Base-by-base conservation (phyloP, 768 basidiomycete species). In the Lactarius akahatsu region DNA sequence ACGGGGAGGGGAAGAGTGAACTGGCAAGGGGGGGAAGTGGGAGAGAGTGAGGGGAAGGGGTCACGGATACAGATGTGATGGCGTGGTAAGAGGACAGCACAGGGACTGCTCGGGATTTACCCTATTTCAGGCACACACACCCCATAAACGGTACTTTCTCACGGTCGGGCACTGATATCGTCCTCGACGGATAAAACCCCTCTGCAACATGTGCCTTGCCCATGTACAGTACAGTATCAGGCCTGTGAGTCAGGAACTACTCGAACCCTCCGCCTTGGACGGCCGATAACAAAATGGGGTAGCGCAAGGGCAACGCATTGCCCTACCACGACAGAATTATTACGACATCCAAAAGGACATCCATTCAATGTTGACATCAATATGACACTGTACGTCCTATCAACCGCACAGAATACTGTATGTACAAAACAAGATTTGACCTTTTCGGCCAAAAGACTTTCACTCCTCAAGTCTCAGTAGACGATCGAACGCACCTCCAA, bases 11-110 rank as follows among this genome's bases (percentile, higher is more conserved):
- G 50, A 26, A 50, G 50, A 50, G 50, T 15, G 50, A 15, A 13
- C 4, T 13, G 4, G 50, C n/a, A 26, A 26, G 10, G 50, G 47
- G 32, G 4, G 20, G 50, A 18, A 40, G 38, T 15, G 16, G 23
- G 10, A 6, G n/a, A 16, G 11, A 26, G 50, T 50, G 47, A 10
- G 23, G 40, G 15, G 40, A 18, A 26, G 50, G 11, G 0, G 11
- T 50, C 23, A 26, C 23, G 50, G 50, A 50, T 50, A 15, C 50
- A 23, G 10, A 7, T 13, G 47, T 50, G 50, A 50, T 50, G 50
- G 50, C 50, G 50, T 23, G 50, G 50, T 50, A 50, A 50, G 50
- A 50, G 47, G 47, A 23, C 47, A n/a, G 47, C 47, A 47, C 47
- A 47, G 23, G 23, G 50, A 50, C 50, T 15, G 13, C 13, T 11